Base-by-base conservation (phyloP, 2,329 filamentous ascomycete genomes). In the Chaetomium olivaceum region DNA sequence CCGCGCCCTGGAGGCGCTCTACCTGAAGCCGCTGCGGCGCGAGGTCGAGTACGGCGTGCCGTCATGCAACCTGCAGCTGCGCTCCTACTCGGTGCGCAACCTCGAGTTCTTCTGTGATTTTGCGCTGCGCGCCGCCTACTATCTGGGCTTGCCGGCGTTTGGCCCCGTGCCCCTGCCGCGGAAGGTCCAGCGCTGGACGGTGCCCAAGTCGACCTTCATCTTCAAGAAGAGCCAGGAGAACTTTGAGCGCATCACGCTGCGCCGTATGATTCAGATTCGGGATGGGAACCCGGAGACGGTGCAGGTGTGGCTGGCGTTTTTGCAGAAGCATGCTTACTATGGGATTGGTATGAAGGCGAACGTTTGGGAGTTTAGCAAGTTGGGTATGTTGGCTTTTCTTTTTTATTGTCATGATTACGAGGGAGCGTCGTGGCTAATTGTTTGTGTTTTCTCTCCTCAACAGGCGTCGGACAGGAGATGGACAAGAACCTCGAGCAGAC, bases 281-380 rank as follows among this genome's bases (percentile, higher is more conserved):
- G 95, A 98, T 74, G 95, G 93, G 0, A 85, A 97, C 74, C 89
- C 93, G 0, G 92, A 97, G 76, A 89, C 88, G 0, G 93, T 99
- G 43, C 90, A 96, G 78, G 78, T 93, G 31, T 99, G 95, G 95
- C 81, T 99, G 65, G 93, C 92, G 0, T 98, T 96, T 76, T 77
- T 99, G 75, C 87, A 91, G 74, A 96, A 96, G 79, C 90, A 97
- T 76, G 91, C 93, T 51, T 96, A 95, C 76, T 91, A 96, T 71
- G 95, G 95, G n/a, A 89, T 98, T 50, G 95, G 95, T 73, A 96
- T 99, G 93, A 99, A 99, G 84, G 95, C 95, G 61, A 97, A 99
- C 76, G 86, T 98, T 58, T 99, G 91, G 88, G 92, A 97, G 75
- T 93, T 92, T 78, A 88, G 90, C 73, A 85, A 85, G 64, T 76